A percentile compares a stretch with the other conserved stretches of the same genome.
phyloP scores from a whole-genome alignment of 495 filamentous ascomycete species.

The Trichoderma asperelloides region DNA sequence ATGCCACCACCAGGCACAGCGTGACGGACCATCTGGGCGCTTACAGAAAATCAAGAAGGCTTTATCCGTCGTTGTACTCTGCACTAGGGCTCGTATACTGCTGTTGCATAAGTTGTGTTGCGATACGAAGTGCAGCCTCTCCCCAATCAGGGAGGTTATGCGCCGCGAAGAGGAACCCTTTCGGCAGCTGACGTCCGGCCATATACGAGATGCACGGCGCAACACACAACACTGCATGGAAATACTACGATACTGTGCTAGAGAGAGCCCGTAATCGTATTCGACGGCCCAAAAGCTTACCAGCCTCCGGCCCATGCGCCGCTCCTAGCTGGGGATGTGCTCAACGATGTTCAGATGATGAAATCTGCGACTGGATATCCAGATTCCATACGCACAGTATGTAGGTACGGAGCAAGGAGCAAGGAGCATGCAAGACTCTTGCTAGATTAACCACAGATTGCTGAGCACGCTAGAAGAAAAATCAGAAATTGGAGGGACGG shows the following conservation, averaged over 20 bases:
- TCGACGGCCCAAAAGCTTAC: background rate
- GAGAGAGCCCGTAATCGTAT: slow-evolving; percentile 1
- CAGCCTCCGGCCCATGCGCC: slow-evolving; percentile 5
- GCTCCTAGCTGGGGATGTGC: background rate
- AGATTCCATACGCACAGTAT: background rate
- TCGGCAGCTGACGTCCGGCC: slow-evolving; percentile 4
- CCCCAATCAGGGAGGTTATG: background rate
- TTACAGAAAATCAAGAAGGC: background rate
- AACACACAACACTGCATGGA: background rate
- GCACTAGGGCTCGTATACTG: background rate
- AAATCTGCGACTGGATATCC: background rate
- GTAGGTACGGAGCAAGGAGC: background rate
- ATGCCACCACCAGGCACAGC: background rate
- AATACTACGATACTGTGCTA: background rate
- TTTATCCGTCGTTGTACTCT: background rate
- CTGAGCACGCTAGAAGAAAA: background rate
- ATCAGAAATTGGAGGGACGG: slow-evolving; percentile 5
- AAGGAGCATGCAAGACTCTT: background rate
- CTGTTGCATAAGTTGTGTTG: background rate
- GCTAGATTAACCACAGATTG: background rate
- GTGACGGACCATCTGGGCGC: background rate
- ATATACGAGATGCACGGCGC: slow-evolving; percentile 8
- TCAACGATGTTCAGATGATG: background rate
- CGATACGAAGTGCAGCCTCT: background rate
- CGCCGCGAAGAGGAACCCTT: background rate